Base-by-base conservation (phyloP, 1,139 yeast genomes). In the Blastobotrys raffinosifermentans region DNA sequence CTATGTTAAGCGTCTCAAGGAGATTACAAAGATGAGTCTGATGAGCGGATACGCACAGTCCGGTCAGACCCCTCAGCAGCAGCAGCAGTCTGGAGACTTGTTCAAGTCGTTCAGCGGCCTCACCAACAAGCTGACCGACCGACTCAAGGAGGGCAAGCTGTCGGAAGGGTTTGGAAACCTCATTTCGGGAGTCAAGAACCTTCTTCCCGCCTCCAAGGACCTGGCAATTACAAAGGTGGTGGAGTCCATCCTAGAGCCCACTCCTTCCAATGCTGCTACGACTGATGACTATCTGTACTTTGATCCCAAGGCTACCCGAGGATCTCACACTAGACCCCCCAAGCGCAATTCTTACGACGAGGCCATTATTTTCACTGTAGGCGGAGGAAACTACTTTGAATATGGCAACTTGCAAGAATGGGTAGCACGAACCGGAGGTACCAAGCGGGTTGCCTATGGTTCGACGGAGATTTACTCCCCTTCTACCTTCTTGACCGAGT, bases 341-440 rank as follows among this genome's bases (percentile, higher is more conserved):
- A 82, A 80, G 58, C 77, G 95, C 56, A 87, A 81, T 52, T 67
- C 80, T 10, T 86, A 84, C 57, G 77, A 75, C 45, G 93, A 86
- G 49, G 77, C 94, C 2, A 66, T 85, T 39, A 94, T 91, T 13
- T 93, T 91, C 59, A 84, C 87, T 35, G 89, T 93, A 42, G 99
- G 98, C 15, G 98, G 98, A 22, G 98, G 97, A 33, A 89, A 85
- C 60, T 91, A 87, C 57, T 67, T 85, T 48, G 99, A 91, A 63
- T 91, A 91, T 57, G 94, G 89, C 47, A 89, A 89, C 55, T 71
- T 91, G 51, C 94, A 85, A 60, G 96, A 91, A 58, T 89, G 95
- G 93, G 80, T 80, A 8, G 61, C 63, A 4, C 64, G 67, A 38
- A 57, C 54, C 54, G 58, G 55, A 13, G 55, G 52, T n/a, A 37